Evolutionary conservation across 2,329 filamentous ascomycete genomes (phyloP).

Genomic region (Aureobasidium subglaciale): DNA sequence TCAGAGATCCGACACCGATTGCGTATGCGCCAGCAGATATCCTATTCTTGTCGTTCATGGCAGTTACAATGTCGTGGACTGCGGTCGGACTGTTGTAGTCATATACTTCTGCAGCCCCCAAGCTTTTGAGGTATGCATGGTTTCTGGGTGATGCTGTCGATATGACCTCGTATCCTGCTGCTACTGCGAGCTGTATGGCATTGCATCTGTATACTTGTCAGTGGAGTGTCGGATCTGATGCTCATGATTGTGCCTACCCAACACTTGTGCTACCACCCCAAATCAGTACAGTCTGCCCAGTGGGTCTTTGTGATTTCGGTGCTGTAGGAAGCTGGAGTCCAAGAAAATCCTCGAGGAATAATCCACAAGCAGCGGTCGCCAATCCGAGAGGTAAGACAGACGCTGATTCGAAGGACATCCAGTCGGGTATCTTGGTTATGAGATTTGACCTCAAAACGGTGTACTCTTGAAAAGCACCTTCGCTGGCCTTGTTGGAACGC

Average conservation of each 20-base stretch:
- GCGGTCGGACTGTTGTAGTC: constrained; percentile 39
- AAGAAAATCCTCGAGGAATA: constrained; percentile 18
- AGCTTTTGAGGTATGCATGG: constrained; percentile 35
- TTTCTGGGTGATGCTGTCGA: constrained; percentile 38
- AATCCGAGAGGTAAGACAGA: constrained; percentile 20
- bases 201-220: constrained; percentile 23
- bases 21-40: constrained; percentile 3
- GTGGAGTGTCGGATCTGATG: background rate
- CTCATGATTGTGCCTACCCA: constrained; percentile 22
- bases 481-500: constrained; percentile 13
- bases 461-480: constrained; percentile 22
- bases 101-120: constrained; percentile 40
- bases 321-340: constrained; percentile 14
- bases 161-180: constrained; percentile 41
- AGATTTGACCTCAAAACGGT: constrained; percentile 16
- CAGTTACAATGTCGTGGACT: constrained; percentile 18
- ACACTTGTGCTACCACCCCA: constrained; percentile 48
- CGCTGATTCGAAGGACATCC: constrained; percentile 19
- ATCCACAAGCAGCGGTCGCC: constrained; percentile 19
- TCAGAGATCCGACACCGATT: background rate
- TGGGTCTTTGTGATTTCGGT: background rate
- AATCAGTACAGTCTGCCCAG: constrained; percentile 27
- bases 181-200: constrained; percentile 40
- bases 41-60: constrained; percentile 14
- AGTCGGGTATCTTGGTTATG: constrained; percentile 18